A percentile compares a stretch with the other conserved stretches of the same genome.
phyloP scores from a whole-genome alignment of 306 rosid genomes.

The Hippophae gyantsensis region DNA sequence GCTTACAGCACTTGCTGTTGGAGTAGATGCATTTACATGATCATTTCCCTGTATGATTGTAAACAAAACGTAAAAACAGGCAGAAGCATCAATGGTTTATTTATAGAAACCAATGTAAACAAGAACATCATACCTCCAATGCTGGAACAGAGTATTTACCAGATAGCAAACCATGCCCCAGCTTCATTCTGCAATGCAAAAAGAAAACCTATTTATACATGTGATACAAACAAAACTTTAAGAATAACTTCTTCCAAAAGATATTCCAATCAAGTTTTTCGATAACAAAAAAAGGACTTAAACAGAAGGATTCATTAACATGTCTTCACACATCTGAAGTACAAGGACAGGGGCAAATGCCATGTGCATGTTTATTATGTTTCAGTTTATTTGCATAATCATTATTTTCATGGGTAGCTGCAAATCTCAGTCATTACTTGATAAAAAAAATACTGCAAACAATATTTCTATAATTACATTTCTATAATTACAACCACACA shows the following conservation, averaged over 20 bases:
- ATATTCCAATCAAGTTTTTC: too few relatives aligned
- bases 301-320: too few relatives aligned
- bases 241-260: not conserved
- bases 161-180: conserved; percentile 76
- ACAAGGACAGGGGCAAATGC: too few relatives aligned
- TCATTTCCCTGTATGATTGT: conserved; percentile 48
- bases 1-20: conserved; percentile 55
- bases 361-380: too few relatives aligned
- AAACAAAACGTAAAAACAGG: conserved; percentile 8
- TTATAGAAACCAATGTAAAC: conserved; percentile 2
- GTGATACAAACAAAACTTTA: not conserved
- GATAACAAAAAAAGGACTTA: too few relatives aligned
- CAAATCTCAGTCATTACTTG: too few relatives aligned
- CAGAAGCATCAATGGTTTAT: conserved; percentile 7
- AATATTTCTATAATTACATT: not conserved
- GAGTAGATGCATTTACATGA: conserved; percentile 25
- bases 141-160: conserved; percentile 75
- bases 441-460: not conserved
- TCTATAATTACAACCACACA: not conserved
- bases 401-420: too few relatives aligned
- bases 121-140: conserved; percentile 34
- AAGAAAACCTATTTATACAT: conserved; percentile 6
- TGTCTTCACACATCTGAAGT: too few relatives aligned
- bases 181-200: conserved; percentile 50
- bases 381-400: too few relatives aligned